Evolutionary conservation across 768 basidiomycete species (phyloP), one percentile per base, ranked within the genome.

Genomic region (Russula lepida): DNA sequence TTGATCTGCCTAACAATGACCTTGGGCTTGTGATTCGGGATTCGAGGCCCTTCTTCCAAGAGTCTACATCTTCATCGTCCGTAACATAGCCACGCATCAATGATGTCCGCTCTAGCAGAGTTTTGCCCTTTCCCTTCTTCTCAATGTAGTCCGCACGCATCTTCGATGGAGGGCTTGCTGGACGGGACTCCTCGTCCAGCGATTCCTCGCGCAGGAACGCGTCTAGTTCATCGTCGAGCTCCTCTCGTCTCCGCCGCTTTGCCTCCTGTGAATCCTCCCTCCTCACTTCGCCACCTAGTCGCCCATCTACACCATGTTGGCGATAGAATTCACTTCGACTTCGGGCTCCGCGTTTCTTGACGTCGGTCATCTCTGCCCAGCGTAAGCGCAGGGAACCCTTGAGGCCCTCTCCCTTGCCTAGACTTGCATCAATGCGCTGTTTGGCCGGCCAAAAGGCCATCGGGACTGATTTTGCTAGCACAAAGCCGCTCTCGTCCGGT

Each of bases 381-480:
- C 91, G 82, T 82, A 93, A 86, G 57, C 75, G 76, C 43, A 93
- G 78, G 6, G 71, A 67, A 13, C 85, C 89, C 68, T 82, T 84
- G 33, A 91, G 69, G 3, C 85, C 87, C 60, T 83, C 79, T 3
- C 86, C 81, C 62, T 82, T 81, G 19, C 88, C 88, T 37, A 92
- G 74, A 56, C 82, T 88, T 66, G 76, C 79, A 68, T 80, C 86
- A 50, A 92, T 86, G 30, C 89, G 82, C 56, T 89, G 83, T 68
- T 91, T 86, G 23, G 88, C 81, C 0, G 90, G 89, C 88, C 89
- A 92, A 11, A 89, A 71, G 1, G 84, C 78, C 25, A 87, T 70
- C 15, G 90, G 91, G 28, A 92, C 80, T 1, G 87, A 74, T 61
- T 85, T 84, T 0, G 87, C 86, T 0, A 81, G 79, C 30, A 85